Percentiles rank a stretch among this genome's conserved stretches.
These are phyloP conservation scores for Lagerstroemia speciosa DNA, from an alignment of 345 rosid species.

Conservation along the genomic window DNA sequence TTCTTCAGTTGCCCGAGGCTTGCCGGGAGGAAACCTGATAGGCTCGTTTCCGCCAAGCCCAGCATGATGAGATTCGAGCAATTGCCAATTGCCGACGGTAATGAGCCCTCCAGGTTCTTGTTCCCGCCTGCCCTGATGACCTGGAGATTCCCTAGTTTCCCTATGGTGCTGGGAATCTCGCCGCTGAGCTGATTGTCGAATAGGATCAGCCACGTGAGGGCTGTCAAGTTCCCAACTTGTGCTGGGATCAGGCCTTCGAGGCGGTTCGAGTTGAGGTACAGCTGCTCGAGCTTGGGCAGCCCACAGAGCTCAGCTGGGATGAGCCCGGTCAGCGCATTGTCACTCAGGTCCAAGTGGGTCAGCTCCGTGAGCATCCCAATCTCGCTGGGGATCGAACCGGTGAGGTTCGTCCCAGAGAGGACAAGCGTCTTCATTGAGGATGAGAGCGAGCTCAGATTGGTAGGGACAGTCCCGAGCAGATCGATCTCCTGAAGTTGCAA, in stretches of 20 bases:
- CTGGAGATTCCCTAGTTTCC: constrained; percentile 42
- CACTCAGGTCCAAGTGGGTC: constrained; percentile 48
- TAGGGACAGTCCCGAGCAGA: constrained; percentile 38
- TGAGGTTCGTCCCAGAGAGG: constrained; percentile 51
- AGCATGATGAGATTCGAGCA: constrained; percentile 46
- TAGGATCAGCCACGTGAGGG: constrained; percentile 37
- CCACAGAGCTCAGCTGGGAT: constrained; percentile 56
- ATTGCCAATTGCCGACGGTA: constrained; percentile 68
- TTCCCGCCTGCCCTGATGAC: constrained; percentile 81
- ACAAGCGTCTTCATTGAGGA: constrained; percentile 35
- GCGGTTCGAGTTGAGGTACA: constrained; percentile 52
- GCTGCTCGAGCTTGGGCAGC: constrained; percentile 41
- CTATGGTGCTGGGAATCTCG: constrained; percentile 48
- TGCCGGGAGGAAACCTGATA: constrained; percentile 76
- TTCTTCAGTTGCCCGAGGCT: constrained; percentile 52
- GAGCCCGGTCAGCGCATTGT: constrained; percentile 56
- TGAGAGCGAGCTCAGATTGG: constrained; percentile 32
- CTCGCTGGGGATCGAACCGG: constrained; percentile 53
- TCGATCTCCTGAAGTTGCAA: constrained; percentile 38
- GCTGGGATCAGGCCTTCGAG: constrained; percentile 55
- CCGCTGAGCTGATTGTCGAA: constrained; percentile 71
- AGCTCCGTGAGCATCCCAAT: constrained; percentile 31
- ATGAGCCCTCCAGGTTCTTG: constrained; percentile 58
- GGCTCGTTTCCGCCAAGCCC: constrained; percentile 84
- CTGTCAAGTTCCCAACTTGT: constrained; percentile 50